Percentiles rank a stretch among this genome's conserved stretches.
Conservation (phyloP, 495 filamentous ascomycete genomes). For the Neurospora sp. region DNA sequence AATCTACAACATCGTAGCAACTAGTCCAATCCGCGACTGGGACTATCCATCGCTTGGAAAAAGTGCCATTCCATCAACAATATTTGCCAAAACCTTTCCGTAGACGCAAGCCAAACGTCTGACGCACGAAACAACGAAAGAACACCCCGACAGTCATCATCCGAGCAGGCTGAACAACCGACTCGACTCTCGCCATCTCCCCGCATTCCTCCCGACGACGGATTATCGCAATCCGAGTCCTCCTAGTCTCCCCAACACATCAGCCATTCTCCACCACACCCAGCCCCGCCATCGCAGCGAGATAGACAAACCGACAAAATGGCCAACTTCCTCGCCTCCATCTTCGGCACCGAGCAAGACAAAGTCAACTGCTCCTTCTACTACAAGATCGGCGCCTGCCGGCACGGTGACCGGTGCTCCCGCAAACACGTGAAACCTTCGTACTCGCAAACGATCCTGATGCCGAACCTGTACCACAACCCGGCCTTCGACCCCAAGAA, state of each 20-base stretch:
- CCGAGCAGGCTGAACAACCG: neutral
- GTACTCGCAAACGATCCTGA: conserved; percentile 92
- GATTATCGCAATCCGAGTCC: neutral
- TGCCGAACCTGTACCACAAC: conserved; percentile 98
- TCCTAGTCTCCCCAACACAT: neutral
- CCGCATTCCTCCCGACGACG: neutral
- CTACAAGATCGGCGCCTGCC: conserved; percentile 79
- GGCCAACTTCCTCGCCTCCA: conserved; percentile 98
- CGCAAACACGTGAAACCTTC: conserved; percentile 99
- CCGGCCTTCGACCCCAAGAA: conserved; percentile 93
- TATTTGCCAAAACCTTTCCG: neutral
- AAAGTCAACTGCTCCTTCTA: conserved; percentile 52
- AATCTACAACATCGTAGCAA: neutral
- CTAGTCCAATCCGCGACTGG: neutral
- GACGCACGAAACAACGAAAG: neutral
- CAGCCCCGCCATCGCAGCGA: neutral
- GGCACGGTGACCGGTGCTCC: conserved; percentile 94
- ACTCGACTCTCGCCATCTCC: neutral
- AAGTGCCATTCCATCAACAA: neutral
- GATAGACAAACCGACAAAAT: conserved; percentile 21
- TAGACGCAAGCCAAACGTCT: neutral
- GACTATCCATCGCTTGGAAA: neutral
- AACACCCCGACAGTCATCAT: neutral
- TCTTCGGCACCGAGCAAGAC: conserved; percentile 99
- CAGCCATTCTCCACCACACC: neutral